phyloP scores from a whole-genome alignment of 2,329 filamentous ascomycete genomes.

The Diatrype stigma region DNA sequence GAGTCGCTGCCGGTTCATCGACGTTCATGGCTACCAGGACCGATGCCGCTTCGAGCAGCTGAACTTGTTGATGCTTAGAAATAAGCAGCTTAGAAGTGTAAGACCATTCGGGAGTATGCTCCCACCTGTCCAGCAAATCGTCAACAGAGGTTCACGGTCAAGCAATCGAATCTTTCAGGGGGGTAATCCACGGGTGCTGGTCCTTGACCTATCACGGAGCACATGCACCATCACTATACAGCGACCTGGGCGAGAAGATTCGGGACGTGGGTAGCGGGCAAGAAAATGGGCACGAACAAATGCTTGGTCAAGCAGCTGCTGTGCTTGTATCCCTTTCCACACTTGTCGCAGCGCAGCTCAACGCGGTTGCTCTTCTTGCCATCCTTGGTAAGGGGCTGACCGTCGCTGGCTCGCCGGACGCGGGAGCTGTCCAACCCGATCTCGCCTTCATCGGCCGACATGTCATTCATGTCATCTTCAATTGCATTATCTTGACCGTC shows the following conservation, averaged over 20 bases:
- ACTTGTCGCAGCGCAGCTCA: conserved; percentile 94
- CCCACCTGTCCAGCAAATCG: conserved; percentile 70
- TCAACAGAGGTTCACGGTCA: conserved; percentile 30
- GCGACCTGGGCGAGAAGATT: conserved; percentile 21
- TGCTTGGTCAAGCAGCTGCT: conserved; percentile 99
- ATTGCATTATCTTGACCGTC: conserved; percentile 59
- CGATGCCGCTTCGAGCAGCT: conserved; percentile 94
- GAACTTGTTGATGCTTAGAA: conserved; percentile 98
- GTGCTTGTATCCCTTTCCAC: conserved; percentile 99
- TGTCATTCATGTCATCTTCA: conserved; percentile 62
- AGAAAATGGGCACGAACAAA: conserved; percentile 82
- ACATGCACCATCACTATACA: conserved; percentile 16
- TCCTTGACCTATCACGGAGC: conserved; percentile 24
- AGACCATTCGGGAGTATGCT: conserved; percentile 97
- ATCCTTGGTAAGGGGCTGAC: conserved; percentile 74
- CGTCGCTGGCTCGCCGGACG: conserved; percentile 72
- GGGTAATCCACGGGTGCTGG: conserved; percentile 20
- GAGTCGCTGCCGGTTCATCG: conserved; percentile 48
- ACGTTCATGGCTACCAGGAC: conserved; percentile 88
- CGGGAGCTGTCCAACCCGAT: conserved; percentile 45
- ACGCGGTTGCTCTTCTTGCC: conserved; percentile 74
- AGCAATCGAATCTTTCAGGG: conserved; percentile 22
- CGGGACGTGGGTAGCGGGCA: conserved; percentile 36
- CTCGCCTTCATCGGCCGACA: conserved; percentile 52
- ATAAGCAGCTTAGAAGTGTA: conserved; percentile 96